Percentiles rank a stretch among this genome's conserved stretches.
Evolutionary conservation across 1,284 basidiomycete genomes (phyloP).

Genomic region (Omphalotus olearius): DNA sequence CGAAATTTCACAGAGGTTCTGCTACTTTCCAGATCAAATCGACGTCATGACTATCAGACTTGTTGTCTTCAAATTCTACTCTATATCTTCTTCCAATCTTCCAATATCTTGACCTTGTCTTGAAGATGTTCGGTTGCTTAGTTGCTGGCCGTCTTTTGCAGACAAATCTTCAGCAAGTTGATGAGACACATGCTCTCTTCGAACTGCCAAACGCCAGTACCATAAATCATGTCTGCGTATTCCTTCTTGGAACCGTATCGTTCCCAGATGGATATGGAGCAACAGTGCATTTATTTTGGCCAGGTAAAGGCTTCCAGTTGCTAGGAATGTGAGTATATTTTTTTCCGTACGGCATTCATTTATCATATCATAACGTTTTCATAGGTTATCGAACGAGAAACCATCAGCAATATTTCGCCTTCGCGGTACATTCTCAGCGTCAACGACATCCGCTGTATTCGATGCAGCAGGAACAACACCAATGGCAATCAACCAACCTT

Average conservation of each 20-base stretch:
- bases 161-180: constrained; percentile 72
- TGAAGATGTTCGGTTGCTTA: constrained; percentile 66
- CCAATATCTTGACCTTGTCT: too few species aligned
- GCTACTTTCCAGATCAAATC: too few species aligned
- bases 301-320: constrained; percentile 83
- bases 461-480: constrained; percentile 29
- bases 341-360: background rate
- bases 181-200: constrained; percentile 85
- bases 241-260: constrained; percentile 80
- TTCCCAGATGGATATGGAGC: constrained; percentile 90
- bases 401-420: constrained; percentile 91
- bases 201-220: constrained; percentile 71
- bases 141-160: constrained; percentile 74
- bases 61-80: background rate
- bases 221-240: constrained; percentile 89
- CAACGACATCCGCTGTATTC: constrained; percentile 53
- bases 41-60: too few species aligned
- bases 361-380: background rate
- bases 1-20: too few species aligned
- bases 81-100: background rate
- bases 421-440: constrained; percentile 58
- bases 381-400: constrained; percentile 85
- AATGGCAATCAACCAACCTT: constrained; percentile 17
- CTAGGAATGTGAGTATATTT: constrained; percentile 72
- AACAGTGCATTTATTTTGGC: constrained; percentile 88